These are phyloP conservation scores for Sordariomycetes sp. DNA, from an alignment of 2,329 filamentous ascomycete genomes.

Conservation along the genomic window DNA sequence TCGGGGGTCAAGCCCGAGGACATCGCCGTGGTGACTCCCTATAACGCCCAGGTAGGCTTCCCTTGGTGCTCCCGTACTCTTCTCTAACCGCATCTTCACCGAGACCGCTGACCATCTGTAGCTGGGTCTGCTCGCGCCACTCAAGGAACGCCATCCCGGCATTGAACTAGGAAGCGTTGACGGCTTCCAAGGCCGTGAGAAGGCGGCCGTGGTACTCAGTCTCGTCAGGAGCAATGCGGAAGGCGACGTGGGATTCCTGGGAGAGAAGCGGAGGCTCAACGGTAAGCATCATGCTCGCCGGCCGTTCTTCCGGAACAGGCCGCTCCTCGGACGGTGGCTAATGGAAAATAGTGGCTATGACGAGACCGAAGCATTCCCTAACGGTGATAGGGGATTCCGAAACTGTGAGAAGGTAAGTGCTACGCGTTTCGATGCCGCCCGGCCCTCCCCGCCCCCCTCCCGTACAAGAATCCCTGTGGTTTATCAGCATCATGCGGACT, in stretches of 20 bases:
- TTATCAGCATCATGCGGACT: not conserved
- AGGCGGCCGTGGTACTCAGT: slow-evolving; percentile 87
- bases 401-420: slow-evolving; percentile 73
- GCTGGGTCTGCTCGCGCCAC: slow-evolving; percentile 65
- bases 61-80: not conserved
- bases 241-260: slow-evolving; percentile 84
- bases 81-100: not conserved
- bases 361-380: slow-evolving; percentile 79
- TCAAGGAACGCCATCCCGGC: slow-evolving; percentile 73
- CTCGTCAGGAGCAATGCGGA: slow-evolving; percentile 86
- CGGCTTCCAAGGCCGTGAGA: slow-evolving; percentile 94
- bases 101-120: slow-evolving; percentile 21
- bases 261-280: slow-evolving; percentile 84
- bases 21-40: slow-evolving; percentile 89
- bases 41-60: slow-evolving; percentile 75
- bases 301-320: not conserved
- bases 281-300: slow-evolving; percentile 43
- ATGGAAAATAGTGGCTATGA: slow-evolving; percentile 83
- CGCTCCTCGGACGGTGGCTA: not conserved
- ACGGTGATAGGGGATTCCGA: slow-evolving; percentile 91
- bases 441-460: slow-evolving; percentile 4
- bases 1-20: slow-evolving; percentile 74
- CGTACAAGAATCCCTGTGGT: slow-evolving; percentile 7
- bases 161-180: slow-evolving; percentile 95
- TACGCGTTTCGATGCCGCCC: slow-evolving; percentile 3